Conservation (phyloP, 306 rosid genomes). For the Gastrolobium bilobum region DNA sequence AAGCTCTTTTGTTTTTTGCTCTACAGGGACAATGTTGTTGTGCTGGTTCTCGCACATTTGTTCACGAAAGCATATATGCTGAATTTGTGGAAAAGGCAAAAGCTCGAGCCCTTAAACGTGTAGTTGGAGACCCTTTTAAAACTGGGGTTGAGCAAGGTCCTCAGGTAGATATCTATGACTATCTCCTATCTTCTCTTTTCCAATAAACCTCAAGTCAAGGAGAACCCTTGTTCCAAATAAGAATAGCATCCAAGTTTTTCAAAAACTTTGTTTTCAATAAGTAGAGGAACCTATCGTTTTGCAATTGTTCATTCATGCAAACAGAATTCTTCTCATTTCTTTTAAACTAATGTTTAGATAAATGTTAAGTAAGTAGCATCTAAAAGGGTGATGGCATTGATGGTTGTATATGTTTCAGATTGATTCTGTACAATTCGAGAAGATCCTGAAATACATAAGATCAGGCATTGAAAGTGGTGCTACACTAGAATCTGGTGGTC, state of each 20-base stretch:
- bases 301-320: background rate
- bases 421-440: constrained; percentile 67
- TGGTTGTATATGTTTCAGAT: constrained; percentile 52
- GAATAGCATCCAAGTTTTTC: background rate
- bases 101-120: constrained; percentile 65
- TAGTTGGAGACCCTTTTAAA: constrained; percentile 82
- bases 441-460: constrained; percentile 71
- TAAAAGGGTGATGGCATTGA: constrained; percentile 3
- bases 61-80: constrained; percentile 77
- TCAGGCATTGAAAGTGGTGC: constrained; percentile 78
- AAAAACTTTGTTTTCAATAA: background rate
- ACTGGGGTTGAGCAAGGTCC: constrained; percentile 90
- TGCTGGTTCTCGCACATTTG: constrained; percentile 88
- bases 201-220: background rate
- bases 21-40: constrained; percentile 87
- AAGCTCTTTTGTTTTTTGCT: constrained; percentile 29
- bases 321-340: background rate
- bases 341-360: background rate
- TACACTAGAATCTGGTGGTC: constrained; percentile 81
- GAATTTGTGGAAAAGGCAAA: constrained; percentile 79
- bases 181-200: constrained; percentile 4
- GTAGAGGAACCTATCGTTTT: background rate
- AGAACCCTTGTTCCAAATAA: background rate
- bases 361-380: constrained; percentile 9
- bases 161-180: constrained; percentile 68